These are phyloP conservation scores for Jaltomata sinuosa DNA, from an alignment of 257 asterid species.

Conservation along the genomic window DNA sequence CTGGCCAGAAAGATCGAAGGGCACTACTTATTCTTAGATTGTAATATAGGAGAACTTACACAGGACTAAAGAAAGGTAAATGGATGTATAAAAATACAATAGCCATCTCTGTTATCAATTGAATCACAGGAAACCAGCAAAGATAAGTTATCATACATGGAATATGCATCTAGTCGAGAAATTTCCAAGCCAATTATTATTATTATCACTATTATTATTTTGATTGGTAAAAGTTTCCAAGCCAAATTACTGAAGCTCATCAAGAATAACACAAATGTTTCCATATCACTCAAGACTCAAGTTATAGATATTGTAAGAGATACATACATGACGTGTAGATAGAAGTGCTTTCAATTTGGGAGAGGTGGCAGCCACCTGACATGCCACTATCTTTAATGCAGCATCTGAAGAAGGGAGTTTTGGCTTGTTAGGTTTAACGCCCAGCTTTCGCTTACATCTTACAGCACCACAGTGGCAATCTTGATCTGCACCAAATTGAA, in stretches of 20 bases:
- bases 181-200: neutral
- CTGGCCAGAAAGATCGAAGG: neutral
- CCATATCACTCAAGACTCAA: neutral
- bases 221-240: neutral
- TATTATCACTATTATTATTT: too few relatives aligned
- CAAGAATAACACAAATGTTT: neutral
- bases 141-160: neutral
- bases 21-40: neutral
- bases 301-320: neutral
- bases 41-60: neutral
- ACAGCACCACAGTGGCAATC: constrained; percentile 93
- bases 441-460: constrained; percentile 81
- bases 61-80: neutral
- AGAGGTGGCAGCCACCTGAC: constrained; percentile 59
- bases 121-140: neutral
- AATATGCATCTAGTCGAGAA: neutral
- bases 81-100: neutral
- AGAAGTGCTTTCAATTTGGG: constrained; percentile 38
- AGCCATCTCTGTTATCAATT: neutral
- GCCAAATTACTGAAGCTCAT: neutral
- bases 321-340: constrained; percentile 34
- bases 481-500: constrained; percentile 99
- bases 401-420: constrained; percentile 65
- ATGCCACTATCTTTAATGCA: constrained; percentile 52
- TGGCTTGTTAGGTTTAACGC: constrained; percentile 67